Evolutionary conservation across 2,329 filamentous ascomycete species (phyloP).

Genomic region (Aspergillus texensis): DNA sequence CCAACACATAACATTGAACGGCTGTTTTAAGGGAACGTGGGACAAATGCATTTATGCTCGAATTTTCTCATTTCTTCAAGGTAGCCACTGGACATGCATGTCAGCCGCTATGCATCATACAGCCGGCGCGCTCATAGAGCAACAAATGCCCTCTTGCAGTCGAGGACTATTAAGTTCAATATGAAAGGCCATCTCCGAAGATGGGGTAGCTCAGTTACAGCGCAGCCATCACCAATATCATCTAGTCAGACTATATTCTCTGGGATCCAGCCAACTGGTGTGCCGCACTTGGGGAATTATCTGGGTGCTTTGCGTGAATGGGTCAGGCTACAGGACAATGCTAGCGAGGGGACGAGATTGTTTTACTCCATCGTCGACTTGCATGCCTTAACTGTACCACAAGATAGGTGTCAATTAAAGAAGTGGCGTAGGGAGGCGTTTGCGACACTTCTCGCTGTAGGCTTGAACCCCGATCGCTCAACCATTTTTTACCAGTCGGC

Average conservation of each 20-base stretch:
- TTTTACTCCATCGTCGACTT: slow-evolving; percentile 90
- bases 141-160: not conserved
- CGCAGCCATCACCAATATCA: slow-evolving; percentile 7
- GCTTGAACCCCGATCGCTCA: slow-evolving; percentile 74
- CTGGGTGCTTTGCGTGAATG: slow-evolving; percentile 86
- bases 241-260: slow-evolving; percentile 70
- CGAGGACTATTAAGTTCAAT: no score
- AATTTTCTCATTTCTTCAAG: not conserved
- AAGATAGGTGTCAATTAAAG: slow-evolving; percentile 64
- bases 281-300: slow-evolving; percentile 95
- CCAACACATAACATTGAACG: not conserved
- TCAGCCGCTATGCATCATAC: not conserved
- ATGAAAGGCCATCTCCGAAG: slow-evolving; percentile 8
- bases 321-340: slow-evolving; percentile 74
- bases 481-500: slow-evolving; percentile 81
- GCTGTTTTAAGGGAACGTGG: not conserved
- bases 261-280: slow-evolving; percentile 92
- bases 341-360: slow-evolving; percentile 61
- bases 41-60: not conserved
- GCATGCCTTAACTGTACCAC: slow-evolving; percentile 84
- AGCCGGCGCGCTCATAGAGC: not conserved
- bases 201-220: slow-evolving; percentile 16
- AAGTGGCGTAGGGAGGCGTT: slow-evolving; percentile 72
- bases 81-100: not conserved
- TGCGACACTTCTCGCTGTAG: slow-evolving; percentile 80